Conservation (phyloP, 2,329 filamentous ascomycete genomes). For the Neonectria faginata region DNA sequence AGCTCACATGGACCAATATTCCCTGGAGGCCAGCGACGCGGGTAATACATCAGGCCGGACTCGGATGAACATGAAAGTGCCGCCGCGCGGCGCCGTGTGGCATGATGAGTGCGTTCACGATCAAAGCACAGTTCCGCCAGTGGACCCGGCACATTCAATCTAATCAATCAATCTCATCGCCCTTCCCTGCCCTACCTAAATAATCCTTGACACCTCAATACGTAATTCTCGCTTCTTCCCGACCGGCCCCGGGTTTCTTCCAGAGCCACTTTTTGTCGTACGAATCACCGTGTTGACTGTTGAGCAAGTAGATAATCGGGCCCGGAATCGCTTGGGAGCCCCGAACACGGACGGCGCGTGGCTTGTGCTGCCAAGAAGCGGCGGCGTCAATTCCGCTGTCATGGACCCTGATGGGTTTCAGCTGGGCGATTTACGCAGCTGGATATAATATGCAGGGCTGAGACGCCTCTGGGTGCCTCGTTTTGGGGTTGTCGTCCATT, state of each 20-base stretch:
- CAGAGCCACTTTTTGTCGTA: slow-evolving; percentile 1
- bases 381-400: slow-evolving; percentile 25
- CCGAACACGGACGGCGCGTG: slow-evolving; percentile 7
- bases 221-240: neutral
- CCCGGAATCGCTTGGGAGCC: slow-evolving; percentile 3
- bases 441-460: slow-evolving; percentile 12
- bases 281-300: neutral
- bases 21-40: slow-evolving; percentile 6
- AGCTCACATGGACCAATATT: neutral
- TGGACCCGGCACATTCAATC: slow-evolving; percentile 26
- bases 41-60: slow-evolving; percentile 19
- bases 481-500: neutral
- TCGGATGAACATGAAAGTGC: slow-evolving; percentile 7
- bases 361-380: slow-evolving; percentile 10
- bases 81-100: neutral
- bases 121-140: slow-evolving; percentile 27
- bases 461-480: neutral
- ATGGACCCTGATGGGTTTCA: slow-evolving; percentile 29
- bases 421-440: slow-evolving; percentile 16
- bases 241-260: neutral
- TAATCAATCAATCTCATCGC: slow-evolving; percentile 39
- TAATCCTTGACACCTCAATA: neutral
- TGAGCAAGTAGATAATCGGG: neutral
- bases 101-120: slow-evolving; percentile 1
- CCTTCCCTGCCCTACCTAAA: slow-evolving; percentile 3